phyloP scores from a whole-genome alignment of 345 rosid genomes.

The Noccaea bulbosa region DNA sequence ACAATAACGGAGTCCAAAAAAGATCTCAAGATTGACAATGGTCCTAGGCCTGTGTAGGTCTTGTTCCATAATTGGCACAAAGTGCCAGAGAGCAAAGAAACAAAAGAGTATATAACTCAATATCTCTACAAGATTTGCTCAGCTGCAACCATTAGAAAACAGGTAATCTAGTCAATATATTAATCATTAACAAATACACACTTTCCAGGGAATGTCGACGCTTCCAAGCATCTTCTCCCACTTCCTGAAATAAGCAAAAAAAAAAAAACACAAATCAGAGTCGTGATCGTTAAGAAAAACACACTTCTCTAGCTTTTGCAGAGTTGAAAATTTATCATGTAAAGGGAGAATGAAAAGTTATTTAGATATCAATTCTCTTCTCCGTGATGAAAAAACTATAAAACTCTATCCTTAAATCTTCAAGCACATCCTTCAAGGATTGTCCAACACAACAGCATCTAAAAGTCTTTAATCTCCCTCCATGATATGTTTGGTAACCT shows the following conservation, averaged over 20 bases:
- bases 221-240: neutral
- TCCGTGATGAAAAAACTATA: slow-evolving; percentile 1
- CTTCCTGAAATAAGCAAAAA: neutral
- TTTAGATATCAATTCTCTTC: neutral
- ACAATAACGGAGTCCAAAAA: too few relatives aligned
- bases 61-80: slow-evolving; percentile 72
- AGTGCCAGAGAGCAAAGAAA: neutral
- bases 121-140: slow-evolving; percentile 49
- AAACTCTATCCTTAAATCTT: slow-evolving; percentile 62
- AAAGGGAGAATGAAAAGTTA: slow-evolving; percentile 9
- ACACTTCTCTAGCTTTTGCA: slow-evolving; percentile 19
- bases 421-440: slow-evolving; percentile 76
- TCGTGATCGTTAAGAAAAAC: slow-evolving; percentile 45
- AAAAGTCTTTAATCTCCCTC: slow-evolving; percentile 85
- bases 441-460: slow-evolving; percentile 86
- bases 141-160: too few relatives aligned
- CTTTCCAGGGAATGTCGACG: neutral
- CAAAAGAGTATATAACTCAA: slow-evolving; percentile 46
- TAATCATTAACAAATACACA: too few relatives aligned
- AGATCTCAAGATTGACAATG: too few relatives aligned
- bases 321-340: slow-evolving; percentile 45
- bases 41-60: too few relatives aligned
- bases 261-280: neutral
- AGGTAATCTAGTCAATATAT: too few relatives aligned
- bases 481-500: slow-evolving; percentile 86